A percentile compares a stretch with the other conserved stretches of the same genome.
Conservation (phyloP, 1,139 yeast genomes). For the Taiozyma onychis region DNA sequence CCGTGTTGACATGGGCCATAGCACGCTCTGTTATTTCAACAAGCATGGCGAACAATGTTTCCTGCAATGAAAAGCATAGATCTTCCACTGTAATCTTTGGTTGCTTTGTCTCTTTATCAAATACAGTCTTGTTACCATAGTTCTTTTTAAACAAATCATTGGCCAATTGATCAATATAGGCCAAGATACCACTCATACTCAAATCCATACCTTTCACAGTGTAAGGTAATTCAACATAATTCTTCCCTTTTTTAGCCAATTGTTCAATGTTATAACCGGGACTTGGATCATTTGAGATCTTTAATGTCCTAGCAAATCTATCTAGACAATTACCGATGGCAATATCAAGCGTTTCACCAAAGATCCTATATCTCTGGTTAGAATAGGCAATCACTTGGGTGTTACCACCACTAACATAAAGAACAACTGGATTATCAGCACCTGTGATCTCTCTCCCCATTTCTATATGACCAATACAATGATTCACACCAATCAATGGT, state of each 20-base stretch:
- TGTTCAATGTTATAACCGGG: slow-evolving; percentile 98
- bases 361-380: slow-evolving; percentile 84
- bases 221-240: slow-evolving; percentile 77
- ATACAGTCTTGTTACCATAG: slow-evolving; percentile 44
- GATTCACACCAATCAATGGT: slow-evolving; percentile 93
- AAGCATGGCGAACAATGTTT: slow-evolving; percentile 88
- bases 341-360: slow-evolving; percentile 95
- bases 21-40: slow-evolving; percentile 98
- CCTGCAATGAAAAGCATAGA: slow-evolving; percentile 88
- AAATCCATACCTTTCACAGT: slow-evolving; percentile 98
- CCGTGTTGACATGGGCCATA: slow-evolving; percentile 92
- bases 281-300: slow-evolving; percentile 87
- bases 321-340: slow-evolving; percentile 97
- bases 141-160: slow-evolving; percentile 56
- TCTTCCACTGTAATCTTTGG: slow-evolving; percentile 72
- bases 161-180: slow-evolving; percentile 76
- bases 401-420: slow-evolving; percentile 96
- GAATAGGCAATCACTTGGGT: slow-evolving; percentile 98
- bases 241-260: slow-evolving; percentile 63
- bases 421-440: slow-evolving; percentile 89
- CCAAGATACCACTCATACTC: slow-evolving; percentile 93
- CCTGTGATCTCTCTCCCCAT: slow-evolving; percentile 99
- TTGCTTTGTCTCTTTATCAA: slow-evolving; percentile 40
- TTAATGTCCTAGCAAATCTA: slow-evolving; percentile 86
- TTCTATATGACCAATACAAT: slow-evolving; percentile 96